Percentiles rank a stretch among this genome's conserved stretches.
Evolutionary conservation across 2,329 filamentous ascomycete species (phyloP).

Genomic region (Sclerotinia spermophila): DNA sequence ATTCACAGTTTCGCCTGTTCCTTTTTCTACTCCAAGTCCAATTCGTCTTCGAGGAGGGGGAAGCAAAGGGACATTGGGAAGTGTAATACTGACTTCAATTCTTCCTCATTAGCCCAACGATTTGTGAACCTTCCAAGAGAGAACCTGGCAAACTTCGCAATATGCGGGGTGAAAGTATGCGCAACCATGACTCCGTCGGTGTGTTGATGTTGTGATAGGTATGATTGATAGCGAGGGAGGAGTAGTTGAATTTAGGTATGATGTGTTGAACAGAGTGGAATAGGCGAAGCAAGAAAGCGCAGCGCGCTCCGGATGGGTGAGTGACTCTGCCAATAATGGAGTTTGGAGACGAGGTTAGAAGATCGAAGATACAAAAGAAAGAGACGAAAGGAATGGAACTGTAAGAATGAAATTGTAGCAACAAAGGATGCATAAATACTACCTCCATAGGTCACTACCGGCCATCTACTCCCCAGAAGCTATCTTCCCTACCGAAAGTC

Average conservation of each 20-base stretch:
- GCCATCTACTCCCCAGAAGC: neutral
- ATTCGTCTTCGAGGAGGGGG: neutral
- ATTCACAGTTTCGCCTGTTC: too few relatives aligned
- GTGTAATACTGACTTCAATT: constrained; percentile 9
- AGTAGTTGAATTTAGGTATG: neutral
- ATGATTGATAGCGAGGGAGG: neutral
- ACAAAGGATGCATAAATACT: neutral
- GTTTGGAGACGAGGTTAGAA: neutral
- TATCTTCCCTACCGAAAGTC: constrained; percentile 9
- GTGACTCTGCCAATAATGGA: neutral
- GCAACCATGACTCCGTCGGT: neutral
- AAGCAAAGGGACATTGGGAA: too few relatives aligned
- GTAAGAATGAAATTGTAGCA: neutral
- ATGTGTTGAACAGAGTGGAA: too few relatives aligned
- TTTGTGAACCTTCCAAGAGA: constrained; percentile 16
- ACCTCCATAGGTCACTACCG: neutral
- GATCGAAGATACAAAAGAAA: neutral
- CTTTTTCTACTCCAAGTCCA: too few relatives aligned
- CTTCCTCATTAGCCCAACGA: constrained; percentile 16
- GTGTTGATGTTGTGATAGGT: neutral
- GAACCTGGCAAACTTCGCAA: constrained; percentile 13
- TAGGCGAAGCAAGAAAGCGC: neutral
- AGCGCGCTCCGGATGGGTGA: constrained; percentile 4
- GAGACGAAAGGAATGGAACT: neutral
- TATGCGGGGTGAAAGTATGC: constrained; percentile 1